Percentiles rank a stretch among this genome's conserved stretches.
These are phyloP conservation scores for Kokia cookei DNA, from an alignment of 441 rosid genomes.

Conservation along the genomic window DNA sequence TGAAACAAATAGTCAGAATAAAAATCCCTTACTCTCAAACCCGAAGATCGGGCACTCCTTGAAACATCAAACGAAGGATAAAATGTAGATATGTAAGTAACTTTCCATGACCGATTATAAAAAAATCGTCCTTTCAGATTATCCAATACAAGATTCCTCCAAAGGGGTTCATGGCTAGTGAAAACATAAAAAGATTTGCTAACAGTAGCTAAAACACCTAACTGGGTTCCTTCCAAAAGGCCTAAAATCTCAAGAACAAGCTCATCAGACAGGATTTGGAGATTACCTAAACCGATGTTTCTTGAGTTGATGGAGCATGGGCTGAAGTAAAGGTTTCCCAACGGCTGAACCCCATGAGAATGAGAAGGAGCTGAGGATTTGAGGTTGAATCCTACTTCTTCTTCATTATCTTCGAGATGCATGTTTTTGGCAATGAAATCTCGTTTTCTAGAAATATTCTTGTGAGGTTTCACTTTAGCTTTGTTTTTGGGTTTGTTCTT, in stretches of 20 bases:
- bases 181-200: conserved; percentile 77
- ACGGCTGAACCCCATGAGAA: conserved; percentile 74
- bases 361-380: conserved; percentile 52
- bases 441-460: conserved; percentile 16
- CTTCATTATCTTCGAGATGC: conserved; percentile 27
- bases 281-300: conserved; percentile 79
- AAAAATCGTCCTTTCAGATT: conserved; percentile 49
- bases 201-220: conserved; percentile 66
- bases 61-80: conserved; percentile 32
- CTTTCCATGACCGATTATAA: conserved; percentile 71
- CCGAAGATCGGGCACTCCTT: conserved; percentile 3
- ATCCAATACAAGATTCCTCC: conserved; percentile 87
- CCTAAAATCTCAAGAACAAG: conserved; percentile 77
- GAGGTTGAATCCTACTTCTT: conserved; percentile 55
- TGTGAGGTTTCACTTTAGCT: conserved; percentile 8
- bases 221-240: conserved; percentile 42
- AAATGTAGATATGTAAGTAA: conserved; percentile 51
- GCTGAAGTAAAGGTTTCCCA: conserved; percentile 72
- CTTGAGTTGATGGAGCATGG: conserved; percentile 55
- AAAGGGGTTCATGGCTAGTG: conserved; percentile 70
- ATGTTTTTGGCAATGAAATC: conserved; percentile 1
- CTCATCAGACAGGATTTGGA: conserved; percentile 67
- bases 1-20: conserved; percentile 89
- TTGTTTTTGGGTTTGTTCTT: conserved; percentile 14
- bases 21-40: conserved; percentile 62